A percentile compares a stretch with the other conserved stretches of the same genome.
Evolutionary conservation across 192 early-diverging fungal species (phyloP).

Genomic region (Diversispora epigaea): DNA sequence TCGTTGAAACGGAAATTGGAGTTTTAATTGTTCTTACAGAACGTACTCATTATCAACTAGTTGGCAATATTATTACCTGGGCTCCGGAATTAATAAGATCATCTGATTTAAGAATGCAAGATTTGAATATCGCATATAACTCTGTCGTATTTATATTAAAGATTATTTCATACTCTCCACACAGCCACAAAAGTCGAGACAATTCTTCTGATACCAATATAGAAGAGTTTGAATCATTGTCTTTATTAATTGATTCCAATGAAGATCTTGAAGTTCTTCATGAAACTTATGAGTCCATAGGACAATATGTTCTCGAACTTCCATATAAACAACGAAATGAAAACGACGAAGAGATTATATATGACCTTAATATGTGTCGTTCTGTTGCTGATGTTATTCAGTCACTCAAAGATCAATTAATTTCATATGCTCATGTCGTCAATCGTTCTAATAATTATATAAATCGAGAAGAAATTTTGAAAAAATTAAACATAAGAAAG

Average conservation of each 20-base stretch:
- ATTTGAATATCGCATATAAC: slow-evolving; percentile 21
- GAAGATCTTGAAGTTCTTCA: slow-evolving; percentile 19
- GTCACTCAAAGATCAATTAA: slow-evolving; percentile 15
- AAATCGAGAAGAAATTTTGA: slow-evolving; percentile 4
- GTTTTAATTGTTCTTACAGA: slow-evolving; percentile 14
- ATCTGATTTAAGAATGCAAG: slow-evolving; percentile 23
- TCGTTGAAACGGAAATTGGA: slow-evolving; percentile 29
- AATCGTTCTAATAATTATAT: not conserved
- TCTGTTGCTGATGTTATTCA: not conserved
- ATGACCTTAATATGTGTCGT: slow-evolving; percentile 11
- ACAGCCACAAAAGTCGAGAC: no score
- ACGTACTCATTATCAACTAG: not conserved
- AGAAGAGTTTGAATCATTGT: not conserved
- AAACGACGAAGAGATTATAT: slow-evolving; percentile 16
- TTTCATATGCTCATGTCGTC: not conserved
- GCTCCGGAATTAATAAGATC: slow-evolving; percentile 20
- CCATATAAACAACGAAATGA: slow-evolving; percentile 18
- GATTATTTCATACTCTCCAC: slow-evolving; percentile 3
- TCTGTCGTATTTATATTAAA: slow-evolving; percentile 15
- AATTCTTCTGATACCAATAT: not conserved
- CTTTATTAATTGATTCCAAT: slow-evolving; percentile 21
- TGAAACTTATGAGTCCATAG: slow-evolving; percentile 25
- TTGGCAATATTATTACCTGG: slow-evolving; percentile 25
- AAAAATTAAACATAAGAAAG: slow-evolving; percentile 5
- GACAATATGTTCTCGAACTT: slow-evolving; percentile 29